Conservation (phyloP, 306 rosid species). For the Inga laurina region DNA sequence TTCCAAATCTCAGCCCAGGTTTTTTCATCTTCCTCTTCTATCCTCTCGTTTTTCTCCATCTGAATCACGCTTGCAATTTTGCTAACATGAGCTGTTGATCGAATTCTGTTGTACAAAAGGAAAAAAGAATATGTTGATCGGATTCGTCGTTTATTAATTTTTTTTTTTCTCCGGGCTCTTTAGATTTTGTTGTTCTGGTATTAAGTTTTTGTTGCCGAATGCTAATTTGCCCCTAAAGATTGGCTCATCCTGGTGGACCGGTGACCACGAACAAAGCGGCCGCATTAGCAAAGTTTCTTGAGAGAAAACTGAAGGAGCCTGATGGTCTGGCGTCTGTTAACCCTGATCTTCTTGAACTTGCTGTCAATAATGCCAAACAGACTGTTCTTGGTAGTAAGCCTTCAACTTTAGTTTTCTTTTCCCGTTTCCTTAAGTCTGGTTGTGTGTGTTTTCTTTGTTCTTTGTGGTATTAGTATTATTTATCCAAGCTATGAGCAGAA, state of each 20-base stretch:
- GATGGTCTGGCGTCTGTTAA: conserved; percentile 66
- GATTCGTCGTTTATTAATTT: conserved; percentile 23
- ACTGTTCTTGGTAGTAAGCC: conserved; percentile 55
- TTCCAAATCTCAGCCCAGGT: conserved; percentile 71
- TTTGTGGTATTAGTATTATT: background rate
- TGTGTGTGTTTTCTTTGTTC: background rate
- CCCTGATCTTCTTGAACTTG: conserved; percentile 68
- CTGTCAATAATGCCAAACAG: conserved; percentile 74
- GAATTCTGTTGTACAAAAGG: background rate
- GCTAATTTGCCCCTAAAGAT: conserved; percentile 33
- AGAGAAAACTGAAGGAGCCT: conserved; percentile 75
- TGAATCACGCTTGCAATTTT: background rate
- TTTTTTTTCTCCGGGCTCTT: background rate
- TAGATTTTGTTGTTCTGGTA: conserved; percentile 33
- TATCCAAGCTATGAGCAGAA: background rate
- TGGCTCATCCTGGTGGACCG: conserved; percentile 98
- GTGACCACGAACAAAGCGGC: conserved; percentile 89
- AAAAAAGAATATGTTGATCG: background rate
- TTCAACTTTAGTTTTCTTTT: background rate
- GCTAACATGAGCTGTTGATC: background rate
- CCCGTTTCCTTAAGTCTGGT: background rate
- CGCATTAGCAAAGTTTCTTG: conserved; percentile 86
- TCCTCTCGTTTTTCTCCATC: background rate
- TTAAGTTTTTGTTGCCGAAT: background rate
- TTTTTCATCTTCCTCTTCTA: background rate